Base-by-base conservation (phyloP, 345 rosid species). In the Reutealis trisperma region DNA sequence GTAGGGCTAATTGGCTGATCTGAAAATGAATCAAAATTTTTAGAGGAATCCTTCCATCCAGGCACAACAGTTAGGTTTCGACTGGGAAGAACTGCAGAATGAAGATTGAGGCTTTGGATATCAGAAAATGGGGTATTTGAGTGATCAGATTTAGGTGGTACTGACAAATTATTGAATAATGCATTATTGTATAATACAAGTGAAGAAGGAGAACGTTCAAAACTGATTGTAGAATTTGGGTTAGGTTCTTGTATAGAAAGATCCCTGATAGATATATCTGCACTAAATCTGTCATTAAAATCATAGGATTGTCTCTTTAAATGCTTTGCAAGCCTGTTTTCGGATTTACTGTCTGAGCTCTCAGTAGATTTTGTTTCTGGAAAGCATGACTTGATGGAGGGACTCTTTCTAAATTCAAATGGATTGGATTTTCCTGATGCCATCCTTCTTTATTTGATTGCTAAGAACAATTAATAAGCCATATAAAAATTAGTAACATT, bases 141-240 rank as follows among this genome's bases (percentile, higher is more conserved):
- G 15, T 27, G 60, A 13, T 45, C 55, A 10, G 24, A 34, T 27
- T 49, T 49, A 69, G 72, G n/a, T 47, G 72, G 72, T 14, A 42
- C 2, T 42, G 45, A 4, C 6, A 47, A 27, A 49, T 55, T 69
- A 30, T 51, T 69, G 42, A 69, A 69, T 15, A 69, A 69, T 15
- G 32, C 72, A 69, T 69, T 69, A 37, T 69, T 69, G 72, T 69
- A 69, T 49, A 69, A 69, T 19, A 69, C 42, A 51, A 69, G 30
- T 15, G 72, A 51, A 51, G 72, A 30, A 49, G 71, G 22, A 25
- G 71, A 14, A 24, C 41, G 59, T 49, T 69, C 72, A 7, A 69
- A 14, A 51, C 27, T 69, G 59, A 69, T 51, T 32, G 60, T 30
- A 49, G 72, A 69, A 69, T 49, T 16, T 4, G 41, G 72, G 13